phyloP scores from a whole-genome alignment of 257 asterid species.

The Solanum piurae region DNA sequence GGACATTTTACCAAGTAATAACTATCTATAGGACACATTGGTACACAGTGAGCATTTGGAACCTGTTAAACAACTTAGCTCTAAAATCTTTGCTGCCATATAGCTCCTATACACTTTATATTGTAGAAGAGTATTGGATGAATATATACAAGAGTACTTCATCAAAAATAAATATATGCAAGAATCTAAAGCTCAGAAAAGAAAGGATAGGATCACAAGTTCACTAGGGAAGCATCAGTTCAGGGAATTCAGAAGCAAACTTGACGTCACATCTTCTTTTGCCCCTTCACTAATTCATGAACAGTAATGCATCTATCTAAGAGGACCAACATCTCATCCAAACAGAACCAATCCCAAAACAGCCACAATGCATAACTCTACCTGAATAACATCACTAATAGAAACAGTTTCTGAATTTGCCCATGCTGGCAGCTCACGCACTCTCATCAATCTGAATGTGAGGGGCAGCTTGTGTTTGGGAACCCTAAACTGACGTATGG shows the following conservation, averaged over 20 bases:
- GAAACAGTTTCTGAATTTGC: slow-evolving; percentile 91
- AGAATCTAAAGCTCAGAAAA: not conserved
- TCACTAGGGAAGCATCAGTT: not conserved
- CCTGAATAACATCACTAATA: slow-evolving; percentile 75
- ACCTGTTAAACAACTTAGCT: not conserved
- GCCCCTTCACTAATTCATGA: not conserved
- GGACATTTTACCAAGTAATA: not conserved
- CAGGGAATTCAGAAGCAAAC: not conserved
- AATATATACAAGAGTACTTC: not conserved
- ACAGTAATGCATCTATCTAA: not conserved
- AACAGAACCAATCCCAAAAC: not conserved
- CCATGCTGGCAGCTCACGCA: slow-evolving; percentile 75
- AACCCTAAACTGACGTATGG: slow-evolving; percentile 34
- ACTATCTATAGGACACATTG: not conserved
- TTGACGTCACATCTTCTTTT: not conserved
- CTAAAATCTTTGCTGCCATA: not conserved
- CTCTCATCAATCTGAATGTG: slow-evolving; percentile 65
- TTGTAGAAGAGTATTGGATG: not conserved
- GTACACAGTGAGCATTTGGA: not conserved
- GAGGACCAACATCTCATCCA: not conserved
- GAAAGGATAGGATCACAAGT: not conserved
- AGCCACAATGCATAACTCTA: slow-evolving; percentile 1
- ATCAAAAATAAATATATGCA: not conserved
- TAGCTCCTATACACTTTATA: not conserved
- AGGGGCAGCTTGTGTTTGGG: slow-evolving; percentile 40